Percentiles rank a stretch among this genome's conserved stretches.
These are phyloP conservation scores for Protostelium mycophagum DNA, from an alignment of 78 protist genomes.

Conservation along the genomic window DNA sequence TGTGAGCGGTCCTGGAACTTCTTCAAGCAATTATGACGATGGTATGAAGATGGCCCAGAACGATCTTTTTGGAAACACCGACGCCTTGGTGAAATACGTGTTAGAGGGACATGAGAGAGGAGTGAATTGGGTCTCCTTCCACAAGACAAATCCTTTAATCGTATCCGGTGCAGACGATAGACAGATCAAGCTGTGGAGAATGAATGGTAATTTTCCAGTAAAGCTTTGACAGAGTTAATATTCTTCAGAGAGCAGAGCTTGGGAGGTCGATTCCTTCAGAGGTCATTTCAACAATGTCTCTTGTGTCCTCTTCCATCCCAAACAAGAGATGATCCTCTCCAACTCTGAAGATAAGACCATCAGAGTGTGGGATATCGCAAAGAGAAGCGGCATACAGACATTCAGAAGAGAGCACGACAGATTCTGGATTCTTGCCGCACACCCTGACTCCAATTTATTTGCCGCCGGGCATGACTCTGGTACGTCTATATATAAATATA, in stretches of 20 bases:
- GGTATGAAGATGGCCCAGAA: constrained; percentile 37
- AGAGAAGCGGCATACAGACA: constrained; percentile 71
- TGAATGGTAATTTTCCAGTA: constrained; percentile 63
- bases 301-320: constrained; percentile 94
- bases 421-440: constrained; percentile 95
- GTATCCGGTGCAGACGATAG: constrained; percentile 97
- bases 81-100: constrained; percentile 82
- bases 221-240: neutral
- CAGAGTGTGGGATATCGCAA: constrained; percentile 95
- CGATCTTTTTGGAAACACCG: constrained; percentile 85
- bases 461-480: constrained; percentile 98
- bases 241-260: constrained; percentile 46
- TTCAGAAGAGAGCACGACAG: constrained; percentile 94
- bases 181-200: constrained; percentile 92
- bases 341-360: constrained; percentile 96
- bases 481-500: too few relatives aligned
- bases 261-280: constrained; percentile 91
- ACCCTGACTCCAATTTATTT: constrained; percentile 82
- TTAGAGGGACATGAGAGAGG: constrained; percentile 92
- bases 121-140: constrained; percentile 99
- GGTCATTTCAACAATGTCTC: constrained; percentile 96
- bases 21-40: constrained; percentile 37
- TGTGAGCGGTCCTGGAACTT: constrained; percentile 13
- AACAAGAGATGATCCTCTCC: constrained; percentile 71
- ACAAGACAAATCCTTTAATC: constrained; percentile 89